Conservation (phyloP, 495 filamentous ascomycete species). For the Mycothermus thermophilus region DNA sequence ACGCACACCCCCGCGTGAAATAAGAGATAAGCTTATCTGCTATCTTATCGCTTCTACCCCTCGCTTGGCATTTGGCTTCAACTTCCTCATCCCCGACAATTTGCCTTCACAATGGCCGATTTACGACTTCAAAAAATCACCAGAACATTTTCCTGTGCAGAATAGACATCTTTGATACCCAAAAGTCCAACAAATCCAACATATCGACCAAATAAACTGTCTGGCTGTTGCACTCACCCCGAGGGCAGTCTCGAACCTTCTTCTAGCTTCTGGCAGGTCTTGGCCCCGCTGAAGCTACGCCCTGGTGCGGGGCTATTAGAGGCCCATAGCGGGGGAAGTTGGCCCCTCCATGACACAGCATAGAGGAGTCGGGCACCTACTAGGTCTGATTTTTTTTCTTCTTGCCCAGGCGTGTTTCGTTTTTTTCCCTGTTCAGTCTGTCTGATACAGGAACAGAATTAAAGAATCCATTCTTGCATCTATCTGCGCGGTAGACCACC, state of each 20-base stretch:
- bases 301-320: conserved; percentile 17
- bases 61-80: conserved; percentile 2
- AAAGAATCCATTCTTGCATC: conserved; percentile 4
- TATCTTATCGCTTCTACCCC: conserved; percentile 1
- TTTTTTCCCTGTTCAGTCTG: too few species aligned
- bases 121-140: neutral
- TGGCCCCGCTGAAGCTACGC: conserved; percentile 11
- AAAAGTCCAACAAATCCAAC: too few species aligned
- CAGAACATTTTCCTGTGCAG: neutral
- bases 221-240: too few species aligned
- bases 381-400: conserved; percentile 5
- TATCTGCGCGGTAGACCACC: too few species aligned
- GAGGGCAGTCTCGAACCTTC: conserved; percentile 18
- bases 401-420: too few species aligned
- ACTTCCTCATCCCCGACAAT: neutral
- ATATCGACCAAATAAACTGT: too few species aligned
- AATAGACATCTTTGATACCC: neutral
- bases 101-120: neutral
- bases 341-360: neutral
- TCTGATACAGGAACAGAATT: too few species aligned
- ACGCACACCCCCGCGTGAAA: neutral
- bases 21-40: neutral
- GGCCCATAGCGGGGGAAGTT: conserved; percentile 8
- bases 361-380: conserved; percentile 9
- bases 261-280: conserved; percentile 14